Base-by-base conservation (phyloP, 2,329 filamentous ascomycete species). In the Exophiala mesophila region DNA sequence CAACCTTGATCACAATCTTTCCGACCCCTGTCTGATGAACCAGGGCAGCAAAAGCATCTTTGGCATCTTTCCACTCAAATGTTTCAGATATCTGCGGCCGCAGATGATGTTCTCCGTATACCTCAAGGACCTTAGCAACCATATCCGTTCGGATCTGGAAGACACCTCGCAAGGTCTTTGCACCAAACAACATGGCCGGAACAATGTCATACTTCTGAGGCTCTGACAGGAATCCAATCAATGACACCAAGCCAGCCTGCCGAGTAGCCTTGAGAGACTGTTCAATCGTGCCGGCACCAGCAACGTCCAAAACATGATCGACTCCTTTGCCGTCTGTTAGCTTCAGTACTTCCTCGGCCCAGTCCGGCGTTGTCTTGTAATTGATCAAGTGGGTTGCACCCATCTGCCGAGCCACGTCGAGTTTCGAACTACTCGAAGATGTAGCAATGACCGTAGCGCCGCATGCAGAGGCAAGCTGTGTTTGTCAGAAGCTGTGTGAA, bases 131-230 rank as follows among this genome's bases (percentile, higher is more conserved):
- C 41, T 65, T 62, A 47, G 65, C 61, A 21, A 66, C 73, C 31
- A 71, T 63, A 48, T 78, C 74, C 47, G 70, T 71, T 0, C 80
- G 78, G 0, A 80, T 81, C 57, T 83, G 82, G 19, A 83, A 55
- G 5, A 83, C 72, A 0, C 80, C 73, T 57, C 40, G 40, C 17
- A 43, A 26, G 18, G 40, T 43, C 36, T 61, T 5, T 49, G 62
- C 28, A 56, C 59, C 10, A 67, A 68, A 15, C 66, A 43, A 32
- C 21, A 43, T 17, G 3, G 20, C 21, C 15, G 40, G 40, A 13
- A 43, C 35, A 8, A 43, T 30, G 12, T 50, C 12, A 58, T 54
- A 5, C 57, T 57, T 41, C 43, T 38, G 24, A 12, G 31, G 40
- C 24, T 24, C 36, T 17, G 29, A 30, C 21, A 39, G 39, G 26